Base-by-base conservation (phyloP, 1,284 basidiomycete species). In the Trametes pubescens region DNA sequence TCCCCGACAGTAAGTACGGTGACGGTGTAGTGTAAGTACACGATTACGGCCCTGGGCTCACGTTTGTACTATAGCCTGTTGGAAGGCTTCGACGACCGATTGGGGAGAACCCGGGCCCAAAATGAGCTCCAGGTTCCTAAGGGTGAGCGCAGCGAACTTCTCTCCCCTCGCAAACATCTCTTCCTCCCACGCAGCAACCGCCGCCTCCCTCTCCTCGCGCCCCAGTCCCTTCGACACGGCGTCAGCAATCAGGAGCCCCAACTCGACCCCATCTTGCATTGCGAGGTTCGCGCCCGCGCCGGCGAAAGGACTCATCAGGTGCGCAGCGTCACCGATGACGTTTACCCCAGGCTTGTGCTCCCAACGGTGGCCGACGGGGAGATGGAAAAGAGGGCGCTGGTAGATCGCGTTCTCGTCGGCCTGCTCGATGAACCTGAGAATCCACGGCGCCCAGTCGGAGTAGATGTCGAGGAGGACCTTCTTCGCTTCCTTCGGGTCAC, bases 221-320 rank as follows among this genome's bases (percentile, higher is more conserved):
- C 5, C n/a, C 8, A 34, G 3, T 1, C 40, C 53, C 18, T 55
- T 55, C 9, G 26, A 10, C 10, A 55, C 26, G 16, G 40, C 53
- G 6, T 55, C 40, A 2, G 53, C 40, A 14, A 55, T 2, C 5
- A 22, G 29, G n/a, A 55, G 26, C 21, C 43, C 53, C 40, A 79
- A 71, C 29, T 76, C 71, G 5, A 72, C 57, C 4, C 70, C 72
- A 47, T 76, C 75, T 51, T 82, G 55, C 66, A 75, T 71, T 18
- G 72, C 73, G n/a, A 71, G 72, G 58, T 84, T 84, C 21, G 79
- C 81, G 4, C 82, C 82, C 35, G 78, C 79, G 4, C 82, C 81
- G 0, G 76, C 75, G 61, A 78, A 82, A 4, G 79, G 80, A 1
- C 78, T 74, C 81, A 83, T 83, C 22, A 81, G 66, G 65, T 84